phyloP scores from a whole-genome alignment of 2,329 filamentous ascomycete species.

The Camillea tinctor region DNA sequence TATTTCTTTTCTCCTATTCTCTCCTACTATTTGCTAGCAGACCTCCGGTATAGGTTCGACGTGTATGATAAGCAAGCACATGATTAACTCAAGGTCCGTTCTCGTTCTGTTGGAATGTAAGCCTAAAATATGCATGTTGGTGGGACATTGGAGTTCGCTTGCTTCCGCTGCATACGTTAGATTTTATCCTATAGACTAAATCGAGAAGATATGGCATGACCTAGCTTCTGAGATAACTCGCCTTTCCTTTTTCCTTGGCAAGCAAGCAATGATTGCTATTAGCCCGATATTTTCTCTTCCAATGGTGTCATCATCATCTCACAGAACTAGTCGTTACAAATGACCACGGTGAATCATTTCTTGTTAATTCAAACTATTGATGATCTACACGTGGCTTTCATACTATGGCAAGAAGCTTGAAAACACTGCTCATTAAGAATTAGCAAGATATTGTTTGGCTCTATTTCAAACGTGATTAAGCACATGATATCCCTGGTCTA shows the following conservation, averaged over 20 bases:
- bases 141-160: neutral
- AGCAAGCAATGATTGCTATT: neutral
- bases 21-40: neutral
- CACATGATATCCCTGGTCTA: too few species aligned
- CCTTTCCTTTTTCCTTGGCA: neutral
- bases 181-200: neutral
- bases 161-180: too few species aligned
- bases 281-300: neutral
- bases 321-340: neutral
- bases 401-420: too few species aligned
- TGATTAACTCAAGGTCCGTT: neutral
- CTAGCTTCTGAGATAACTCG: neutral
- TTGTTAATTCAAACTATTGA: too few species aligned
- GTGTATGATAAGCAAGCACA: neutral
- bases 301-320: too few species aligned
- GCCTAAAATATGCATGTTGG: neutral
- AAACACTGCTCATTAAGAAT: too few species aligned
- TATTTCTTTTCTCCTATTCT: neutral
- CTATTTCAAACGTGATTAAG: too few species aligned
- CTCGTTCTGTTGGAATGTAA: neutral
- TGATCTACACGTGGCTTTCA: too few species aligned
- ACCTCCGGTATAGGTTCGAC: neutral
- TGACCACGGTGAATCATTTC: too few species aligned
- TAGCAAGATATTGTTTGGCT: too few species aligned
- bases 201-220: neutral